Percentiles rank a stretch among this genome's conserved stretches.
Conservation (phyloP, 352 stramenopile genomes). For the Phytophthora cajani region DNA sequence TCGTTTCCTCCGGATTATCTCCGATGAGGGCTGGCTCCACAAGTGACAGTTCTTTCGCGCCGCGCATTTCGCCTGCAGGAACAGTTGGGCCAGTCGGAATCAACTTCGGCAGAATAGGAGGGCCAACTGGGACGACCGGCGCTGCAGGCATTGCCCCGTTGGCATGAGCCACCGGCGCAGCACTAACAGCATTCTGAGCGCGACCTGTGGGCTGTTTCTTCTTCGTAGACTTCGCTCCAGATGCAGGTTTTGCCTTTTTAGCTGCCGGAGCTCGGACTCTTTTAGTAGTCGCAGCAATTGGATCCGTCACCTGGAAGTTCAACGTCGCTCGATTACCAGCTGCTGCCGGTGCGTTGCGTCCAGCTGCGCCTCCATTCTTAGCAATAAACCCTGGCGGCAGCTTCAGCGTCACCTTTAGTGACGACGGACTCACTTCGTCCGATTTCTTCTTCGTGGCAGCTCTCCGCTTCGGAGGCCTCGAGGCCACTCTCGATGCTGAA, state of each 20-base stretch:
- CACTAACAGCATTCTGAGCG: slow-evolving; percentile 8
- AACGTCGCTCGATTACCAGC: slow-evolving; percentile 35
- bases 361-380: slow-evolving; percentile 22
- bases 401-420: slow-evolving; percentile 67
- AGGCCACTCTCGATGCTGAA: slow-evolving; percentile 21
- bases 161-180: slow-evolving; percentile 1
- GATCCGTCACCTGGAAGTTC: slow-evolving; percentile 55
- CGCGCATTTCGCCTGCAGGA: slow-evolving; percentile 61
- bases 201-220: slow-evolving; percentile 24
- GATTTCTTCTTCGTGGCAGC: slow-evolving; percentile 41
- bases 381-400: slow-evolving; percentile 60
- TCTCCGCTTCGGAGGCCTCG: slow-evolving; percentile 22
- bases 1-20: slow-evolving; percentile 51
- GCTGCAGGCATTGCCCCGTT: slow-evolving; percentile 8
- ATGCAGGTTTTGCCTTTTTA: slow-evolving; percentile 27
- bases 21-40: slow-evolving; percentile 36
- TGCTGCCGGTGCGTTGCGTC: slow-evolving; percentile 3
- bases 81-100: slow-evolving; percentile 69
- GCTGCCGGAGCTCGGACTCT: slow-evolving; percentile 33
- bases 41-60: slow-evolving; percentile 63
- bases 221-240: slow-evolving; percentile 29
- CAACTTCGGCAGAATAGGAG: slow-evolving; percentile 58
- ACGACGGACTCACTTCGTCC: slow-evolving; percentile 38
- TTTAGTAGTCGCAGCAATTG: slow-evolving; percentile 38
- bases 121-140: slow-evolving; percentile 8